phyloP scores from a whole-genome alignment of 345 rosid species.

The Zanthoxylum bungeanum region DNA sequence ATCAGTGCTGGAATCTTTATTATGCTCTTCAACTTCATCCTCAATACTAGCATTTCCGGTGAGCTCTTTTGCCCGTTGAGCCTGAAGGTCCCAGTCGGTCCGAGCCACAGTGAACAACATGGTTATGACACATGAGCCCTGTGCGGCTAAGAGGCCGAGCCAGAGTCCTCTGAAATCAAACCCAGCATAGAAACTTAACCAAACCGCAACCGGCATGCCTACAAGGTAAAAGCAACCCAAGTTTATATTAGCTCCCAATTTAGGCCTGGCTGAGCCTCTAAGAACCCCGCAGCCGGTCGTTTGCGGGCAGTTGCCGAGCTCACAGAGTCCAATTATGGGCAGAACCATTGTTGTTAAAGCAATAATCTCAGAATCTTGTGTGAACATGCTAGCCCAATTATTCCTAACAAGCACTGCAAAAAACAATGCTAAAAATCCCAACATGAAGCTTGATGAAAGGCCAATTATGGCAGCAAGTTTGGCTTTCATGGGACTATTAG shows the following conservation, averaged over 20 bases:
- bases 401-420: constrained; percentile 55
- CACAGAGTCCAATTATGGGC: constrained; percentile 83
- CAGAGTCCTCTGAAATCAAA: constrained; percentile 76
- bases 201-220: constrained; percentile 79
- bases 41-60: constrained; percentile 25
- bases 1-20: not conserved
- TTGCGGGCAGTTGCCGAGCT: constrained; percentile 89
- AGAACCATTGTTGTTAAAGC: constrained; percentile 60
- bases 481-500: constrained; percentile 56
- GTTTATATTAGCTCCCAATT: constrained; percentile 78
- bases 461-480: constrained; percentile 57
- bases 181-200: constrained; percentile 56
- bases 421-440: constrained; percentile 53
- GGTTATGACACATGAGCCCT: constrained; percentile 58
- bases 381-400: constrained; percentile 72
- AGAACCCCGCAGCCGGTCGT: constrained; percentile 81
- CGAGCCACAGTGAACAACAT: constrained; percentile 56
- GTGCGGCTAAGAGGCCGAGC: constrained; percentile 88
- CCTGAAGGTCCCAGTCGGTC: constrained; percentile 71
- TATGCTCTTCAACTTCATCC: constrained; percentile 8
- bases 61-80: constrained; percentile 50
- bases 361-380: constrained; percentile 55
- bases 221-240: constrained; percentile 78
- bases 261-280: constrained; percentile 84
- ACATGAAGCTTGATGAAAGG: constrained; percentile 46